Evolutionary conservation across 163 green algal species (phyloP), one percentile per base, ranked within the genome.

Genomic region (Scenedesmus sp.): DNA sequence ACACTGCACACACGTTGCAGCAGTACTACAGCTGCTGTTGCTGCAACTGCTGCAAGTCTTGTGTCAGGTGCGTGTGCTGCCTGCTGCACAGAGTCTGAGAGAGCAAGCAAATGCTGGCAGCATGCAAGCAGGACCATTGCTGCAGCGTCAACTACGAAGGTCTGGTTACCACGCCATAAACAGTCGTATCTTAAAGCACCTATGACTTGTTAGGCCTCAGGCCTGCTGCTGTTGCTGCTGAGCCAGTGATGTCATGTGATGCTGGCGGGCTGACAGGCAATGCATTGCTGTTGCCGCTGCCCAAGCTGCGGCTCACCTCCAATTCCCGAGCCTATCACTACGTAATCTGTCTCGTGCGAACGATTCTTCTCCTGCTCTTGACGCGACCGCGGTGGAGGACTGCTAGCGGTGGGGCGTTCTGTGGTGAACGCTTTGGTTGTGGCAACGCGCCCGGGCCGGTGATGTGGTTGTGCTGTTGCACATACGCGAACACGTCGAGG

Each of bases 281-380:
- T 79, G 70, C 70, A 79, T 79, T 52, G 23, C 70, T 79, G 70
- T 52, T 79, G 23, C 18, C 46, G 70, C 23, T 79, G 70, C 15
- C 15, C 70, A 46, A 79, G 70, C 66, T 76, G 66, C 15, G n/a
- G 66, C 91, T 23, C 57, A 96, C 95, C 95, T 52, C 95, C 96
- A 15, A 97, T 97, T 18, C 97, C 97, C 12, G 81, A 94, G 54
- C 97, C 97, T 34, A 98, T 96, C 0, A 98, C 92, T 0, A 98
- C 96, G 34, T 96, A 96, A 77, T 98, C 97, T 0, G 95, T 96
- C 8, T 96, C 94, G 73, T 96, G 94, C 9, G 64, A 91, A 0
- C 94, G 57, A 88, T 93, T 67, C 0, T 12, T 52, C 52, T 86
- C 23, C 3, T 23, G 52, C 10, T 74, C 73, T 26, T 57, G 62